A percentile compares a stretch with the other conserved stretches of the same genome.
These are phyloP conservation scores for Colletotrichum musicola DNA, from an alignment of 2,329 filamentous ascomycete genomes.

Conservation along the genomic window DNA sequence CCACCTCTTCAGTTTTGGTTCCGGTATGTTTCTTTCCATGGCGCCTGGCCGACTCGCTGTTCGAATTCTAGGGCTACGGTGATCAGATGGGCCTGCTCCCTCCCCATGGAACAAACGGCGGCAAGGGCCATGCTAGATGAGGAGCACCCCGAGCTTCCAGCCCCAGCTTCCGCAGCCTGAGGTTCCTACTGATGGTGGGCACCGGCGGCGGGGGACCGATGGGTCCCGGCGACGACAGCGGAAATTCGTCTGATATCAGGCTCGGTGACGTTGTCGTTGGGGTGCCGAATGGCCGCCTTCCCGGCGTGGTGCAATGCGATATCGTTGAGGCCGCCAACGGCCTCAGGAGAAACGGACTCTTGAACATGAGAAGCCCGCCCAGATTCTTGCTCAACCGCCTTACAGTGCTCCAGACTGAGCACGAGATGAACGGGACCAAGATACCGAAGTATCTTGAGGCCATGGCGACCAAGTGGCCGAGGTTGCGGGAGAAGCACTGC, in stretches of 20 bases:
- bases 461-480: conserved; percentile 27
- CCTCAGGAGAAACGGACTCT: conserved; percentile 9
- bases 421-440: conserved; percentile 26
- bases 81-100: conserved; percentile 41
- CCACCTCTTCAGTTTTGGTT: no score
- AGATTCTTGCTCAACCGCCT: conserved; percentile 24
- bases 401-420: conserved; percentile 9
- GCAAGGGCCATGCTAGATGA: conserved; percentile 45
- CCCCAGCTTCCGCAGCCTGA: background rate
- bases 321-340: background rate
- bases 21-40: no score
- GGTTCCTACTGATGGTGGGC: conserved; percentile 42
- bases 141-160: conserved; percentile 27
- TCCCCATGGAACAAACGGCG: conserved; percentile 43
- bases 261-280: conserved; percentile 41
- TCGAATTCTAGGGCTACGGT: no score
- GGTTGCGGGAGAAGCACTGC: conserved; percentile 13
- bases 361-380: conserved; percentile 1
- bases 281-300: background rate
- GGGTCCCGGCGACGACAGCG: background rate
- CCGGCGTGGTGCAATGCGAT: conserved; percentile 40
- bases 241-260: conserved; percentile 12
- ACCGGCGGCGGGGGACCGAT: conserved; percentile 42
- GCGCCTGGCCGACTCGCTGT: no score
- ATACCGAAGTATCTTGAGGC: conserved; percentile 18